These are phyloP conservation scores for Penicillium paradoxum DNA, from an alignment of 495 filamentous ascomycete species.

Conservation along the genomic window DNA sequence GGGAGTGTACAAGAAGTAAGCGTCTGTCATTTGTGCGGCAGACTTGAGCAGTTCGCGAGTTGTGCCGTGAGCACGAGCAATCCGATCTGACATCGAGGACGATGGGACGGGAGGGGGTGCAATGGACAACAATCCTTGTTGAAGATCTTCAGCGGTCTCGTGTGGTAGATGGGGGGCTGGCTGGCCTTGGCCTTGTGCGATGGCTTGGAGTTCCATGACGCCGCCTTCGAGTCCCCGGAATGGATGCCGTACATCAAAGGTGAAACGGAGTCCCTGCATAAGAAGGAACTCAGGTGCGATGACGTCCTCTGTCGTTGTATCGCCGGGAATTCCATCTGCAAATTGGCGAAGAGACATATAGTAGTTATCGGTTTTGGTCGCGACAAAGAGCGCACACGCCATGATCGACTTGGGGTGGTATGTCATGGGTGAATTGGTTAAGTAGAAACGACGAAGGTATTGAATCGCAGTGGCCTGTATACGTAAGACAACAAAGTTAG, in stretches of 20 bases:
- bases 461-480: conserved; percentile 78
- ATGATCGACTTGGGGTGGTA: conserved; percentile 86
- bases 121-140: conserved; percentile 24
- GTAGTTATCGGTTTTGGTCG: conserved; percentile 83
- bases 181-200: conserved; percentile 49
- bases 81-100: conserved; percentile 39
- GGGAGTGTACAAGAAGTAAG: conserved; percentile 93
- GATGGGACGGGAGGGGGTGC: conserved; percentile 22
- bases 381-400: conserved; percentile 81
- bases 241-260: conserved; percentile 88
- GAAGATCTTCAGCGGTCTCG: conserved; percentile 36
- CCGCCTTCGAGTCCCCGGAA: conserved; percentile 82
- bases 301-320: conserved; percentile 64
- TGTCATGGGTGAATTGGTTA: conserved; percentile 90
- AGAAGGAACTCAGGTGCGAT: conserved; percentile 87
- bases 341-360: conserved; percentile 68
- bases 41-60: conserved; percentile 71
- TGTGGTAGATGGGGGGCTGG: conserved; percentile 33
- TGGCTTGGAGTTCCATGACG: conserved; percentile 72
- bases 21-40: conserved; percentile 80
- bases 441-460: conserved; percentile 90
- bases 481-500: neutral
- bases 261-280: conserved; percentile 88
- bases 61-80: conserved; percentile 61
- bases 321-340: conserved; percentile 56